Percentiles rank a stretch among this genome's conserved stretches.
These are phyloP conservation scores for Luzula sylvatica DNA, from an alignment of 176 grass and related monocot species.

Conservation along the genomic window DNA sequence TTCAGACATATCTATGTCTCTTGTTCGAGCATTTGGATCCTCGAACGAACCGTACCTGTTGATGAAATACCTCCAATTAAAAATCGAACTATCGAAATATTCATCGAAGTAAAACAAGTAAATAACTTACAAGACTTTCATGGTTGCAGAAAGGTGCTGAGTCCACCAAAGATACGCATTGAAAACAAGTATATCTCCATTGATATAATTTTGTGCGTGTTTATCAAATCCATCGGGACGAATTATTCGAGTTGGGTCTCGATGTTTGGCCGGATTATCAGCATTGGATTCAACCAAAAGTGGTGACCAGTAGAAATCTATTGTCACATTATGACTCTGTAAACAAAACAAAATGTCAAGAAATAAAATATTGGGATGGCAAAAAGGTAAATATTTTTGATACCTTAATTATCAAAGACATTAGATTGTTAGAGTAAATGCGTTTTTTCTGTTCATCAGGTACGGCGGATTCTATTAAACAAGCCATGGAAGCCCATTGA, in stretches of 20 bases:
- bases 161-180: conserved; percentile 96
- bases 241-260: conserved; percentile 60
- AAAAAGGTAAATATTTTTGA: not conserved
- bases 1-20: conserved; percentile 59
- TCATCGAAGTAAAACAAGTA: not conserved
- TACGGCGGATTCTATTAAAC: conserved; percentile 55
- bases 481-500: conserved; percentile 71
- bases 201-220: conserved; percentile 49
- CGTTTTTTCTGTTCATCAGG: conserved; percentile 29
- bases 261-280: conserved; percentile 63
- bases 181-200: conserved; percentile 75
- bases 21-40: conserved; percentile 31
- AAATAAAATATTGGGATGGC: no score
- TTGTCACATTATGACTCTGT: conserved; percentile 72
- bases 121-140: conserved; percentile 76
- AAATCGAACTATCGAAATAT: no score
- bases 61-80: not conserved
- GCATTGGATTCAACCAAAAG: conserved; percentile 78
- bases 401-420: no score
- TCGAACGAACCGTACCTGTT: conserved; percentile 70
- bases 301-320: conserved; percentile 96
- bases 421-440: not conserved
- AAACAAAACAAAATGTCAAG: not conserved
- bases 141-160: conserved; percentile 56
- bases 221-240: conserved; percentile 46